These are phyloP conservation scores for Castanea crenata DNA, from an alignment of 306 rosid genomes.

Conservation along the genomic window DNA sequence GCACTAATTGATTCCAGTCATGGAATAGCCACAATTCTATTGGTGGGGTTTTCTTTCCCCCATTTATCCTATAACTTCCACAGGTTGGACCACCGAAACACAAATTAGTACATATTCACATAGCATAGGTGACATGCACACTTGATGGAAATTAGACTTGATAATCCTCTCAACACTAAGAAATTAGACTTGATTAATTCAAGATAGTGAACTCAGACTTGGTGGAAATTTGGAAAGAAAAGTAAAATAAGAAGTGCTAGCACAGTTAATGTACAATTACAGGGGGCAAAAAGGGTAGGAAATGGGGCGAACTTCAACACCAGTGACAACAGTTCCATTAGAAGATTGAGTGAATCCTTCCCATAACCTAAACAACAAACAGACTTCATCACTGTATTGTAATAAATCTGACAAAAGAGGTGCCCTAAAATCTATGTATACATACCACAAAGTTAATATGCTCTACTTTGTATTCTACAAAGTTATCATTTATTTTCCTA, in stretches of 20 bases:
- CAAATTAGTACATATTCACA: not conserved
- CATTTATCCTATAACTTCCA: no score
- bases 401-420: conserved; percentile 3
- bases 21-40: no score
- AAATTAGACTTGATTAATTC: not conserved
- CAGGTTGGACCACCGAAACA: no score
- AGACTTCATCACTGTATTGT: conserved; percentile 11
- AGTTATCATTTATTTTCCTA: no score
- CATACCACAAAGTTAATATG: not conserved
- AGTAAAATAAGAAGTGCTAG: not conserved
- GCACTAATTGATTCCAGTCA: no score
- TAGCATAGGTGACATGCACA: not conserved
- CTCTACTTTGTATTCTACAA: no score
- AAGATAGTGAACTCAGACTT: not conserved
- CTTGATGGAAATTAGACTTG: not conserved
- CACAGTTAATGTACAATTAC: not conserved
- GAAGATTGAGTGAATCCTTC: conserved; percentile 93
- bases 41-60: no score
- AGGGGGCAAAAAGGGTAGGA: not conserved
- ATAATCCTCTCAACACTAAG: not conserved
- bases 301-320: conserved; percentile 69
- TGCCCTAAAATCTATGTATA: not conserved
- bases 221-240: not conserved
- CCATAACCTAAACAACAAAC: conserved; percentile 67
- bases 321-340: conserved; percentile 80